Base-by-base conservation (phyloP, 1,139 yeast species). In the Candida pseudocylindracea region DNA sequence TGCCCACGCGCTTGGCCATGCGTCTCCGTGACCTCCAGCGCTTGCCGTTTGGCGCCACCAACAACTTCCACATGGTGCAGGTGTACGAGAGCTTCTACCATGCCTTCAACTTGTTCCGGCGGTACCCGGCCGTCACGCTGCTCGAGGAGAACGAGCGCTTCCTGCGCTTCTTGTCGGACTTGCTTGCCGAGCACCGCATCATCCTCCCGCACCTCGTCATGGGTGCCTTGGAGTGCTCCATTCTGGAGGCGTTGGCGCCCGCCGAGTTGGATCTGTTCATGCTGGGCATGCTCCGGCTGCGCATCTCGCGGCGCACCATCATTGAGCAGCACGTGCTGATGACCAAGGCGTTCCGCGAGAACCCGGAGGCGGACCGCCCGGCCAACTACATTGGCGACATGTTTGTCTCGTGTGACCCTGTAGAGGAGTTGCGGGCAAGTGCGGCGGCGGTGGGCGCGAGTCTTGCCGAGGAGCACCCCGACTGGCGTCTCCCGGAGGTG, bases 281-380 rank as follows among this genome's bases (percentile, higher is more conserved):
- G 65, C 70, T 83, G 12, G 64, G 75, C 2, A 65, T 81, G 61
- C 54, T 85, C 31, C 59, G 94, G 36, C 79, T 92, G 5, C 65
- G 98, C 45, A 79, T 85, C 32, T 76, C 93, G 43, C 60, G 98
- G 51, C 59, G 96, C 42, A 75, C 85, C 32, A 76, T 85, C 40
- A 83, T 81, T 29, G 93, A 85, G 51, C 93, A 85, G 48, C 96
- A 85, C 51, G 54, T 80, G 33, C 69, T 91, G 8, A 60, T 85
- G 34, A 69, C 92, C 0, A 67, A 71, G 31, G 69, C 75, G 37
- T 76, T 68, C 48, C 51, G 52, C 33, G 43, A 45, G 2, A 46
- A 45, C 33, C 67, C 67, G 1, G 53, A 60, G 38, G 44, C 63
- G 43, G 51, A 56, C 31, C 65, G 60, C 41, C 72, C 76, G 2